A percentile compares a stretch with the other conserved stretches of the same genome.
phyloP scores from a whole-genome alignment of 2,329 filamentous ascomycete genomes.

The Cladophialophora exuberans region DNA sequence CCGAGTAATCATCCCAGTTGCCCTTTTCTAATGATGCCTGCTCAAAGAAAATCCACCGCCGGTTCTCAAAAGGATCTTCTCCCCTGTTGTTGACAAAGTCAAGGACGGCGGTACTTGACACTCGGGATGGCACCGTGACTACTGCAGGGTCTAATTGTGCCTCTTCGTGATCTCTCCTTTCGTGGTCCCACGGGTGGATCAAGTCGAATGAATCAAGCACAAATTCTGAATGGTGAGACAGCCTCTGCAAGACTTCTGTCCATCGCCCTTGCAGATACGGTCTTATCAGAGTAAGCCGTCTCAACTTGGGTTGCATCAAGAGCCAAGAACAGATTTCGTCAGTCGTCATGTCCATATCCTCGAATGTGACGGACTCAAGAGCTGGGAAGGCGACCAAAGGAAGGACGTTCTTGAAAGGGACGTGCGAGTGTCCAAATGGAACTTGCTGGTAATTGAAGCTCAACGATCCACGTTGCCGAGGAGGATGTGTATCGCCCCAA shows the following conservation, averaged over 20 bases:
- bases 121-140: conserved; percentile 5
- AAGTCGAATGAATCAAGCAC: conserved; percentile 9
- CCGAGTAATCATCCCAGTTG: conserved; percentile 10
- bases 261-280: conserved; percentile 4
- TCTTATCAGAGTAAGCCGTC: conserved; percentile 5
- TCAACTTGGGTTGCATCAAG: conserved; percentile 17
- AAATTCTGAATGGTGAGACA: conserved; percentile 4
- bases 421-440: background rate
- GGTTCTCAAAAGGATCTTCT: conserved; percentile 7
- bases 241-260: conserved; percentile 4
- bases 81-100: conserved; percentile 19
- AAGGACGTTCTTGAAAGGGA: background rate
- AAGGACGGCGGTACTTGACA: conserved; percentile 7
- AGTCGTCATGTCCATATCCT: conserved; percentile 2
- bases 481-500: too few relatives aligned
- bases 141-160: background rate
- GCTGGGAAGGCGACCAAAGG: background rate
- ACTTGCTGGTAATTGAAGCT: background rate
- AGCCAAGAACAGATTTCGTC: conserved; percentile 10
- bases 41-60: conserved; percentile 8
- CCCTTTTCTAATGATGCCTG: background rate
- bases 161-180: background rate
- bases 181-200: conserved; percentile 4
- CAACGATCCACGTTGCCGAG: too few relatives aligned
- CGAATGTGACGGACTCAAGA: conserved; percentile 8